Evolutionary conservation across 179 eudicot genomes (phyloP).

Genomic region (Camellia oleifera): DNA sequence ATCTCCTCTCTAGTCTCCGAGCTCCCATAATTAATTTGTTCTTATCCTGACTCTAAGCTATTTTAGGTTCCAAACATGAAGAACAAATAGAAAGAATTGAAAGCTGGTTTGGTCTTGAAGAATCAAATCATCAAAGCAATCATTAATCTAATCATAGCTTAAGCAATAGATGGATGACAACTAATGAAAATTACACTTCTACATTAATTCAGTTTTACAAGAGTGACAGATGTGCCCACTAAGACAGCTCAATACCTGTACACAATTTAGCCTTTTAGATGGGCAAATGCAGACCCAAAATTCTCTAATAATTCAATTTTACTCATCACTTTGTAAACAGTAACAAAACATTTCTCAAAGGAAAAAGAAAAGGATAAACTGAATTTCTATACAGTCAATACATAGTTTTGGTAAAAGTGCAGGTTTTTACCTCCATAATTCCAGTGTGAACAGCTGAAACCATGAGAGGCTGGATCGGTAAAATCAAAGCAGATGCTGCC

Average conservation of each 20-base stretch:
- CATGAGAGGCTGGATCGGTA: constrained; percentile 92
- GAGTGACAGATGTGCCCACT: not conserved
- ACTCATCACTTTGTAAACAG: not conserved
- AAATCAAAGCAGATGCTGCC: constrained; percentile 84
- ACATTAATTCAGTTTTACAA: not conserved
- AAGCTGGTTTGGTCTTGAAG: not conserved
- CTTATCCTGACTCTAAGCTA: not conserved
- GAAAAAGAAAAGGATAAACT: not conserved
- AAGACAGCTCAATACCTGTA: not conserved
- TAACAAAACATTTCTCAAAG: not conserved
- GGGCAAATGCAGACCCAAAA: not conserved
- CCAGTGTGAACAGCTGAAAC: constrained; percentile 94
- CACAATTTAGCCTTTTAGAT: no score
- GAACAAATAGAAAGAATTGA: not conserved
- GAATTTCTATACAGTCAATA: constrained; percentile 4
- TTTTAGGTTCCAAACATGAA: not conserved
- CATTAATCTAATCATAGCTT: not conserved
- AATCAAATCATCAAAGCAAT: not conserved
- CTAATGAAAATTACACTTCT: not conserved
- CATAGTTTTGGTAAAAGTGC: not conserved
- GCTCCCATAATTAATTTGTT: not conserved
- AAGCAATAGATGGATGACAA: not conserved
- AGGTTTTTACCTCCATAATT: constrained; percentile 76
- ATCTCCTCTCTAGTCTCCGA: not conserved
- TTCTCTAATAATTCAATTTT: not conserved